Evolutionary conservation across 2,329 filamentous ascomycete genomes (phyloP).

Genomic region (Sporothrix brunneoviolacea): DNA sequence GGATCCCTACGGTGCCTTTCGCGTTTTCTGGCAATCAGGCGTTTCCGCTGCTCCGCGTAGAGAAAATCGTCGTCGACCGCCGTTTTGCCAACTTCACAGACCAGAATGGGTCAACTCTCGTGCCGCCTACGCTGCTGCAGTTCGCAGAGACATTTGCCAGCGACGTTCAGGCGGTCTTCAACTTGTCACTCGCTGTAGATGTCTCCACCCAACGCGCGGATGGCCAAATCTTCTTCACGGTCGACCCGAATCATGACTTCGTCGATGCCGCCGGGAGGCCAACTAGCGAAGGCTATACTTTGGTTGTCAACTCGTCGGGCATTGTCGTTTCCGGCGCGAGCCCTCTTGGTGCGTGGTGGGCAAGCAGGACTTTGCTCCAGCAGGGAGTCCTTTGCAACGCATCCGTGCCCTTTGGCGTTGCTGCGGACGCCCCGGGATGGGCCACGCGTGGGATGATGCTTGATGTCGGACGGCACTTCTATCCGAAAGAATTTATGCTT

Average conservation of each 20-base stretch:
- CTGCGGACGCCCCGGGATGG: constrained; percentile 46
- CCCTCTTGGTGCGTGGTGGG: too few relatives aligned
- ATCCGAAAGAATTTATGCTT: constrained; percentile 45
- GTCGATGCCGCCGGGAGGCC: constrained; percentile 41
- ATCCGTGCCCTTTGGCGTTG: constrained; percentile 34
- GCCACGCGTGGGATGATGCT: constrained; percentile 43
- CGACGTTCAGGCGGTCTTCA: constrained; percentile 22
- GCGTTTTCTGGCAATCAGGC: too few relatives aligned
- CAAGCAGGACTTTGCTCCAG: too few relatives aligned
- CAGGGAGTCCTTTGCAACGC: too few relatives aligned
- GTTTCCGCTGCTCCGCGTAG: neutral
- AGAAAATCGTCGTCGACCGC: constrained; percentile 46
- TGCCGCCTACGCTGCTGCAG: constrained; percentile 41
- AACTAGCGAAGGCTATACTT: too few relatives aligned
- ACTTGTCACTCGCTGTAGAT: constrained; percentile 9
- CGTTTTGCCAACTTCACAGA: constrained; percentile 35
- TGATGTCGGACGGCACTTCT: constrained; percentile 50
- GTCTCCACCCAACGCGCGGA: constrained; percentile 23
- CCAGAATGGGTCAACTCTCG: constrained; percentile 40
- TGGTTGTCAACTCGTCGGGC: too few relatives aligned
- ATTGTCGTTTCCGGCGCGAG: too few relatives aligned
- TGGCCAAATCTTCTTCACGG: constrained; percentile 38
- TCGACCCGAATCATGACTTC: constrained; percentile 32
- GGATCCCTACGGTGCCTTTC: too few relatives aligned
- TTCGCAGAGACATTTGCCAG: constrained; percentile 41